These are phyloP conservation scores for Novymonas esmeraldas DNA, from an alignment of 208 protist genomes.

Conservation along the genomic window DNA sequence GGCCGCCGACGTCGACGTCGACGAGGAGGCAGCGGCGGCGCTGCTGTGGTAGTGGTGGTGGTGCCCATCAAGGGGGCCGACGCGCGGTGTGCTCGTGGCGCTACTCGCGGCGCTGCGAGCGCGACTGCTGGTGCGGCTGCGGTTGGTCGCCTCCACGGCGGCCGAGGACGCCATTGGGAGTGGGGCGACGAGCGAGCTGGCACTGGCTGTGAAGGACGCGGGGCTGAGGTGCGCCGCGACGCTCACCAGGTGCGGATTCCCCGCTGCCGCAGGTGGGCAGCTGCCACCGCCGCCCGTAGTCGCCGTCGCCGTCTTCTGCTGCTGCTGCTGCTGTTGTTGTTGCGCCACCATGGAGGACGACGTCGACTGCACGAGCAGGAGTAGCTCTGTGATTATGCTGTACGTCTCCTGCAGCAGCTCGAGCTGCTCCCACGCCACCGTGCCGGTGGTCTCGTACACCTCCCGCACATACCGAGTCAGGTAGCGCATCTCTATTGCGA, in stretches of 20 bases:
- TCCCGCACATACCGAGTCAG: constrained; percentile 35
- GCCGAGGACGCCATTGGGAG: background rate
- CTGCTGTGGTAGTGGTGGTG: background rate
- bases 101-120: constrained; percentile 4
- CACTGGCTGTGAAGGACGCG: background rate
- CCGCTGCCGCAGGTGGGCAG: background rate
- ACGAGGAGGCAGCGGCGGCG: background rate
- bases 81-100: background rate
- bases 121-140: background rate
- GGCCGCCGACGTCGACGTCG: background rate
- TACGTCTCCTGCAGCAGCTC: constrained; percentile 35
- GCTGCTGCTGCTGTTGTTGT: constrained; percentile 27
- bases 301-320: constrained; percentile 2
- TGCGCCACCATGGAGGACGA: constrained; percentile 49
- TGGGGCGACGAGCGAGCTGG: background rate
- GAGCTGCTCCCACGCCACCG: constrained; percentile 29
- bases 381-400: constrained; percentile 41
- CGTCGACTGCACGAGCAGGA: constrained; percentile 38
- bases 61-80: background rate
- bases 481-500: constrained; percentile 43
- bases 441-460: constrained; percentile 18
- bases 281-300: constrained; percentile 5
- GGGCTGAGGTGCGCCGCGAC: background rate
- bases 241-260: background rate
- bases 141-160: background rate